Base-by-base conservation (phyloP, 2,329 filamentous ascomycete genomes). In the Fusarium sp. region DNA sequence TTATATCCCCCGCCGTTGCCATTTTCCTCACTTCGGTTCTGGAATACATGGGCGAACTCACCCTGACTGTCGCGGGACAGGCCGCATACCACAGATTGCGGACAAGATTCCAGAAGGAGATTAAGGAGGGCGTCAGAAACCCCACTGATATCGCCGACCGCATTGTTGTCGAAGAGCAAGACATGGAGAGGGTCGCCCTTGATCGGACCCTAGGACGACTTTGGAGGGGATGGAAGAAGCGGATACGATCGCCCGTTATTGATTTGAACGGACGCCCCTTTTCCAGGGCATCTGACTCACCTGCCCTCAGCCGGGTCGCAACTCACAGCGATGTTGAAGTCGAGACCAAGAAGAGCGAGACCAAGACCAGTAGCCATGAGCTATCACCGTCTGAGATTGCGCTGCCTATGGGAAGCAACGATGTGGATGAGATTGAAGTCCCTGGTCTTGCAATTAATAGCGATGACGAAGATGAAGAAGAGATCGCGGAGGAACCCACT, bases 21-120 rank as follows among this genome's bases (percentile, higher is more conserved):
- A 98, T 99, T 74, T 99, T 98, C 83, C 85, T 99, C 56, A 98
- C 96, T 1, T 97, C 96, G 0, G 94, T 99, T 70, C 87, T 99
- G 47, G 96, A 99, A 83, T 96, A 95, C 79, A 91, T 99, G 83
- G 96, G 94, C 35, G 96, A 99, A 83, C 93, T 97, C 80, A 93
- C 94, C 8, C 86, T 99, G 70, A 89, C 95, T n/a, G 90, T 97
- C 42, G 94, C 95, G 18, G 94, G 94, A 16, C 93, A 97, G 80
- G 94, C 94, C 31, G 93, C 96, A 1, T 94, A 91, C 80, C 89
- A 91, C 64, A 90, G 94, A 73, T 86, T 92, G 77, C 87, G 88
- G 45, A 81, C 84, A 40, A 89, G 88, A 76, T 87, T 88, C 62
- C 88, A 91, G 67, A 91, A 90, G 71, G 88, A 90, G 35, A 84